Evolutionary conservation across 1,284 basidiomycete genomes (phyloP), one percentile per base, ranked within the genome.

Genomic region (Cystobasidium sp.): DNA sequence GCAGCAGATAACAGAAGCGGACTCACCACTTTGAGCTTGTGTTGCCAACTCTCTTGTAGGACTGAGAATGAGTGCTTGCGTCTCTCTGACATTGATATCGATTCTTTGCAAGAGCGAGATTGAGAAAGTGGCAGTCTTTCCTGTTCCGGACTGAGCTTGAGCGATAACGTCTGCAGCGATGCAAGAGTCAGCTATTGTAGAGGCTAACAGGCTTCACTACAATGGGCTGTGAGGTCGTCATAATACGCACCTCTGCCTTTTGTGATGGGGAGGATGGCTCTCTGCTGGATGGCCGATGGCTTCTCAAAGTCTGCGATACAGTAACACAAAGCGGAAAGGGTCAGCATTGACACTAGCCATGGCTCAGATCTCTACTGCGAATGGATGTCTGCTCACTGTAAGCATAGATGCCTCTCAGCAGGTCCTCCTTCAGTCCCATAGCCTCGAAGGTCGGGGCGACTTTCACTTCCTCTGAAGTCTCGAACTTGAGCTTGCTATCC

Each of bases 141-240:
- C 97, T 37, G 97, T 99, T 81, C 97, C 97, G 37, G 96, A 98
- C 84, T 99, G 97, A 20, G 97, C 97, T 85, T 99, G 96, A 14
- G 94, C 94, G 83, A 97, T 97, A 76, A 97, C 95, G 86, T 98
- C 95, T 78, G 51, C 3, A 20, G 53, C 79, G 24, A 12, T 39
- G 61, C 51, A 31, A 6, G 37, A 6, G 12, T 12, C 20, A 37
- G 47, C 49, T 41, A 47, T 3, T n/a, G 77, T 62, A 76, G 75
- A 72, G 77, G 75, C 31, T 76, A 52, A 24, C 76, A 77, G 52
- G 76, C 64, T 22, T 53, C 82, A 75, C 82, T 82, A 14, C 83
- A 12, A 43, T 51, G 52, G 37, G 22, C 37, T 70, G 44, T 70
- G 44, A 10, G 16, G n/a, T 47, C 43, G 39, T 12, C 14, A 20